A percentile compares a stretch with the other conserved stretches of the same genome.
phyloP scores from a whole-genome alignment of 2,329 filamentous ascomycete genomes.

The Nemania sp. region DNA sequence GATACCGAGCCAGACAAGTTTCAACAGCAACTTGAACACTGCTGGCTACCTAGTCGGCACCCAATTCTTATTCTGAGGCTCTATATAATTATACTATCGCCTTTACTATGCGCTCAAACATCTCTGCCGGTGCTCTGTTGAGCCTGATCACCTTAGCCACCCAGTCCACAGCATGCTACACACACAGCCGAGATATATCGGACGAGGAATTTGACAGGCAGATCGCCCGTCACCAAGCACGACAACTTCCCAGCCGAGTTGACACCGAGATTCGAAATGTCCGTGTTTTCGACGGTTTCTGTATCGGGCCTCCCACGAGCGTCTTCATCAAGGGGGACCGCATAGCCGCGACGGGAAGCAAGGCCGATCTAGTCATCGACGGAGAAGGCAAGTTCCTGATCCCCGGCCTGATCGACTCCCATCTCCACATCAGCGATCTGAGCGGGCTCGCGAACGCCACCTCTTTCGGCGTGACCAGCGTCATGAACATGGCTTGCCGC shows the following conservation, averaged over 20 bases:
- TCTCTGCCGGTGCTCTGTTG: neutral
- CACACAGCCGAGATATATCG: neutral
- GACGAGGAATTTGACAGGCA: neutral
- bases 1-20: neutral
- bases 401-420: neutral
- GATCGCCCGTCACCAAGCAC: neutral
- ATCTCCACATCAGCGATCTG: neutral
- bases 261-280: neutral
- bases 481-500: neutral
- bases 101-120: neutral
- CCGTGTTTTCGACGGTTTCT: neutral
- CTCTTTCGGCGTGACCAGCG: neutral
- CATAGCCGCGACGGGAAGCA: neutral
- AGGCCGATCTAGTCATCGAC: neutral
- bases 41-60: neutral
- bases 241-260: neutral
- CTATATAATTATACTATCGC: neutral
- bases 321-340: neutral
- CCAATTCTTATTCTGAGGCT: neutral
- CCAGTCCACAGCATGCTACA: neutral
- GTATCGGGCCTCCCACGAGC: conserved; percentile 3
- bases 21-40: neutral
- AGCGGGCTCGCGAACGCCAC: neutral
- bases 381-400: neutral
- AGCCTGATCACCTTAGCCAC: neutral